Base-by-base conservation (phyloP, 2,329 filamentous ascomycete species). In the Trichophyton schoenleinii region DNA sequence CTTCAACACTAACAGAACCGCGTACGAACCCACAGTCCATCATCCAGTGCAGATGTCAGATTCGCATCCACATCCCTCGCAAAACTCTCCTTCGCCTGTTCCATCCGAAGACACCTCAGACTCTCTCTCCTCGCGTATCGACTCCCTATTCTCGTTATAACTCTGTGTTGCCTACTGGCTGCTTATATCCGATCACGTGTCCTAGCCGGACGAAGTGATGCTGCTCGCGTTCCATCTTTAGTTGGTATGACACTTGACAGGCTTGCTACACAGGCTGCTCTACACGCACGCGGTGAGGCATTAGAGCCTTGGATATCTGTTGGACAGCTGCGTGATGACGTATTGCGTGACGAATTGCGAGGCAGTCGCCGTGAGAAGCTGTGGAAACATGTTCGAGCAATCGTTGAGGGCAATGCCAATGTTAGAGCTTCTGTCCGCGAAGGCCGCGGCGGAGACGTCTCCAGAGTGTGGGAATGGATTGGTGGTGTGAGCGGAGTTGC, bases 391-490 rank as follows among this genome's bases (percentile, higher is more conserved):
- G 94, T 99, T 20, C 83, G 85, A 66, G 83, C 80, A 59, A 87
- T 97, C 59, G 91, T 99, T 0, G 94, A 99, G 74, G 86, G 86
- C 73, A 99, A 99, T 72, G 88, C 89, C 63, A 99, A 99, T 70
- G 87, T 99, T 15, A 83, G 94, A 48, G 89, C 75, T 74, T 91
- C 81, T 76, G 91, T 78, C 77, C 87, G 81, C 74, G 83, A 84
- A 69, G 74, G 74, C 66, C 78, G 79, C 74, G 77, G 74, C 34
- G 76, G 81, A 66, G 72, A 81, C 73, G 81, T 86, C 58, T 80
- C 82, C 57, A 78, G 83, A 57, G 81, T 83, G 60, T 87, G 85
- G 85, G 84, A 87, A 68, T 87, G 85, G 85, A 82, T 86, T 66
- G 85, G 85, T 5, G 81, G 82, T 13, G 76, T 82, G 58, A 71